A percentile compares a stretch with the other conserved stretches of the same genome.
phyloP scores from a whole-genome alignment of 176 grass and related monocot species.

The Avena insularis region DNA sequence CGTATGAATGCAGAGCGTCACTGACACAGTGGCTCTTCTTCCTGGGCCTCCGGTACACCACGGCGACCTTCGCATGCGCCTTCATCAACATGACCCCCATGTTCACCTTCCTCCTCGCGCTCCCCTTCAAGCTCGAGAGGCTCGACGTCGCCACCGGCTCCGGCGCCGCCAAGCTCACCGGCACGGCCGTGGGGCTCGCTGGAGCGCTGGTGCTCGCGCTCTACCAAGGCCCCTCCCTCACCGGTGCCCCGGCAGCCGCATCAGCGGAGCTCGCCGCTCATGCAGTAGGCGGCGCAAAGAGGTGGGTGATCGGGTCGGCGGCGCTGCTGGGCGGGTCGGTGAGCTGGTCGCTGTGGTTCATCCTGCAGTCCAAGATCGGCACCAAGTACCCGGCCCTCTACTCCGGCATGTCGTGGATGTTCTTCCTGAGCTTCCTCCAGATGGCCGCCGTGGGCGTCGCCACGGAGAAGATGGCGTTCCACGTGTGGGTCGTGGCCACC shows the following conservation, averaged over 20 bases:
- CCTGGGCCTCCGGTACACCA: slow-evolving; percentile 53
- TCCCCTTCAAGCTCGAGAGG: slow-evolving; percentile 47
- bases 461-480: slow-evolving; percentile 42
- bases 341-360: slow-evolving; percentile 70
- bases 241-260: neutral
- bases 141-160: neutral
- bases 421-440: slow-evolving; percentile 69
- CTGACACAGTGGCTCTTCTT: slow-evolving; percentile 69
- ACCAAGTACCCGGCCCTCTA: slow-evolving; percentile 68
- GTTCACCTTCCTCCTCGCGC: slow-evolving; percentile 59
- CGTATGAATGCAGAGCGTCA: slow-evolving; percentile 40
- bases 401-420: slow-evolving; percentile 61
- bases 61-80: slow-evolving; percentile 63
- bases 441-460: slow-evolving; percentile 48
- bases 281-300: neutral
- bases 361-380: slow-evolving; percentile 60
- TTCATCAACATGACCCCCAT: slow-evolving; percentile 69
- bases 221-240: slow-evolving; percentile 65
- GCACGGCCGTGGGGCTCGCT: slow-evolving; percentile 54
- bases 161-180: slow-evolving; percentile 51
- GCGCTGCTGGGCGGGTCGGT: slow-evolving; percentile 56
- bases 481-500: slow-evolving; percentile 54
- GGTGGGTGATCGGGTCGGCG: slow-evolving; percentile 65
- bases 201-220: slow-evolving; percentile 67
- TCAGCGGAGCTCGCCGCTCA: neutral